Evolutionary conservation across 345 rosid species (phyloP), one percentile per base, ranked within the genome.

Genomic region (Orychophragmus violaceus): DNA sequence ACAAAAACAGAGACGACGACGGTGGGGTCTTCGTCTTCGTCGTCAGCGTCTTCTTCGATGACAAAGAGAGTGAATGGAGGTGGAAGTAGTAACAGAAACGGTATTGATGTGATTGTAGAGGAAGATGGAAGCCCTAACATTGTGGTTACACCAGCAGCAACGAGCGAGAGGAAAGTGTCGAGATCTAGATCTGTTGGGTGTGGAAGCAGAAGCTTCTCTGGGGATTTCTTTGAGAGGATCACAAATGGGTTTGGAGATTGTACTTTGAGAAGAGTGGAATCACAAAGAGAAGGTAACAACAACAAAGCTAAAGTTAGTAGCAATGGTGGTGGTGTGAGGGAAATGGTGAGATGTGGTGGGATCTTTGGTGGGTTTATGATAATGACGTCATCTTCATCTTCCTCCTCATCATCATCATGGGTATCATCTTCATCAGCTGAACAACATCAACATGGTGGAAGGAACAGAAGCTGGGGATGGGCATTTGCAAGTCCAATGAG

Each of bases 151-250:
- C 75, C 83, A 3, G 8, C 28, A 23, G 77, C 76, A 8, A 10
- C 41, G 18, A 66, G 63, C 8, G 96, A 87, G 66, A 81, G 95
- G 39, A 91, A 87, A 64, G 97, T 95, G 7, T 87, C 99, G 14
- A 85, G 99, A 78, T 95, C 99, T 61, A 89, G 99, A 84, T 95
- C 99, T 61, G 95, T 89, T 4, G 99, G 99, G 5, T 95, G 99
- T 33, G 99, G 99, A 30, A 91, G 96, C 85, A 68, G 96, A 77
- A 95, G 99, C 78, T 95, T 95, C 70, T 91, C 97, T 1, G 97
- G 97, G 2, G 99, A 95, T 57, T 95, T 95, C 78, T 91, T 95
- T 24, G 99, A 87, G 74, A 89, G 96, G 79, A 85, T 95, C 66
- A 91, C 99, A 1, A 91, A 90, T 23, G 99, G 99, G 57, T 86